Evolutionary conservation across 2,329 filamentous ascomycete genomes (phyloP).

Genomic region (Aspergillus brunneoviolaceus): DNA sequence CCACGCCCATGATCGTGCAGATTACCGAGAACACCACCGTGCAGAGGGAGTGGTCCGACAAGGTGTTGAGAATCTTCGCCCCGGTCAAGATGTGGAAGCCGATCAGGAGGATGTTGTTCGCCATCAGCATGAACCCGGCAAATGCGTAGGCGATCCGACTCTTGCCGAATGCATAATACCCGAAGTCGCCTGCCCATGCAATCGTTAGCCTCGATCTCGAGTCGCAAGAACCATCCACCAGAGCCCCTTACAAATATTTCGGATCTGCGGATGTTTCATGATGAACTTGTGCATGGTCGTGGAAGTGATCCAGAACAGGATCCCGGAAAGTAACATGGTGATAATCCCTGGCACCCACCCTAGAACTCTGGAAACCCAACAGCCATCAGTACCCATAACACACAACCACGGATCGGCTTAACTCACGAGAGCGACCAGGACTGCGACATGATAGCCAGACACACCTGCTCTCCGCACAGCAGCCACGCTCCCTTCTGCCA

Average conservation of each 20-base stretch:
- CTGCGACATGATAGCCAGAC: slow-evolving; percentile 54
- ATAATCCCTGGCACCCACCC: slow-evolving; percentile 9
- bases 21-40: slow-evolving; percentile 53
- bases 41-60: slow-evolving; percentile 50
- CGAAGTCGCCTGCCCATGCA: slow-evolving; percentile 6
- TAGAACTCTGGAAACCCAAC: background rate
- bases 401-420: background rate
- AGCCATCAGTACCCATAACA: slow-evolving; percentile 5
- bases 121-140: slow-evolving; percentile 34
- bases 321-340: slow-evolving; percentile 43
- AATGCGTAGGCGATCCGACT: background rate
- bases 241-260: slow-evolving; percentile 44
- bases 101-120: slow-evolving; percentile 54
- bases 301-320: slow-evolving; percentile 52
- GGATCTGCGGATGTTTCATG: slow-evolving; percentile 54
- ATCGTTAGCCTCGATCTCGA: background rate
- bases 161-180: slow-evolving; percentile 7
- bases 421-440: slow-evolving; percentile 51
- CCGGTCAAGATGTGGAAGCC: slow-evolving; percentile 53
- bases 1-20: slow-evolving; percentile 47
- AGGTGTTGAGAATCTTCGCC: slow-evolving; percentile 51
- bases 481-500: slow-evolving; percentile 55
- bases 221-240: too few relatives aligned
- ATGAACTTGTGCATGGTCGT: slow-evolving; percentile 55
- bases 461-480: slow-evolving; percentile 51